A percentile compares a stretch with the other conserved stretches of the same genome.
These are phyloP conservation scores for Vitis hybrid DNA, from an alignment of 177 flowering plant species.

Conservation along the genomic window DNA sequence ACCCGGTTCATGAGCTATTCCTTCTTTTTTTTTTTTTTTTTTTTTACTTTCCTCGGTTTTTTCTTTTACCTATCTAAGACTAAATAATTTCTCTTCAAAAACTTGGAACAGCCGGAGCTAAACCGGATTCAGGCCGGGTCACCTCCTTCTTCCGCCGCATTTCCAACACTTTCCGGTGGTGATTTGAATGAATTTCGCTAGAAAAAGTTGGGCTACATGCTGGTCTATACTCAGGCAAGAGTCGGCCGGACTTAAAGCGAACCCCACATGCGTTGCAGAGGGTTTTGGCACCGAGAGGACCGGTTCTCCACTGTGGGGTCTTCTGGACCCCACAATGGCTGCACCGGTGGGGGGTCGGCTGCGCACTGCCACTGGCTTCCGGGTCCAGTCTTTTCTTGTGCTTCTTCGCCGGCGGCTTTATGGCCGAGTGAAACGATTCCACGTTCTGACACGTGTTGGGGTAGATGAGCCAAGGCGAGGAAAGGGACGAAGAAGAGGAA, in stretches of 20 bases:
- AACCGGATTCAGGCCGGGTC: constrained; percentile 25
- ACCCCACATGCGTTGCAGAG: constrained; percentile 81
- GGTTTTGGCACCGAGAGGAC: constrained; percentile 68
- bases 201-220: constrained; percentile 77
- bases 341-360: constrained; percentile 41
- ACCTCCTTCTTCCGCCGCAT: constrained; percentile 59
- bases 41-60: background rate
- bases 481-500: constrained; percentile 30
- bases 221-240: constrained; percentile 69
- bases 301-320: constrained; percentile 84
- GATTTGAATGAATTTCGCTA: constrained; percentile 60
- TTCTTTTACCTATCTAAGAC: background rate
- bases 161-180: constrained; percentile 70
- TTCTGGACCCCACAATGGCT: constrained; percentile 63
- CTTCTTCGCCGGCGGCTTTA: constrained; percentile 26
- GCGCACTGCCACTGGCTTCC: constrained; percentile 9
- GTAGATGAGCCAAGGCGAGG: constrained; percentile 32
- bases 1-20: constrained; percentile 6
- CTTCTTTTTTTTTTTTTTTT: background rate
- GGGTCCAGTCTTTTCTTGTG: constrained; percentile 19
- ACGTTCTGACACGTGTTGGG: constrained; percentile 8
- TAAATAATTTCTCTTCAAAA: constrained; percentile 29
- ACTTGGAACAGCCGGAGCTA: constrained; percentile 34
- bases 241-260: constrained; percentile 67
- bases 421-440: constrained; percentile 17